A percentile compares a stretch with the other conserved stretches of the same genome.
Evolutionary conservation across 2,329 filamentous ascomycete genomes (phyloP).

Genomic region (Penicillium sp.): DNA sequence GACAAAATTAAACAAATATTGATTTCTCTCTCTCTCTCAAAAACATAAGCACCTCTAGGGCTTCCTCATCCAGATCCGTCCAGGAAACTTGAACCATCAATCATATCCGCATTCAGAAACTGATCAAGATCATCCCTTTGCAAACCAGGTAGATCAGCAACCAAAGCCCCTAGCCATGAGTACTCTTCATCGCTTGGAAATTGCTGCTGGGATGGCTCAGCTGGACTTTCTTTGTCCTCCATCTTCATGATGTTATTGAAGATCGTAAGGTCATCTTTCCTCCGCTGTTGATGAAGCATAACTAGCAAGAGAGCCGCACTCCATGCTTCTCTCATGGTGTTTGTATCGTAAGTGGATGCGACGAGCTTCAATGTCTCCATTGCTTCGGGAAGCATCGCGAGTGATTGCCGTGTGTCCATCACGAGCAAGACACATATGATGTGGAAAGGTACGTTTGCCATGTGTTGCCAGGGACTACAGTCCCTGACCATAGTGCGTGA

Average conservation of each 20-base stretch:
- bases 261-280: conserved; percentile 39
- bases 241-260: conserved; percentile 34
- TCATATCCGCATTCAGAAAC: conserved; percentile 36
- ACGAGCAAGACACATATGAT: conserved; percentile 56
- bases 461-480: conserved; percentile 57
- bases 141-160: conserved; percentile 44
- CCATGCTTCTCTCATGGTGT: conserved; percentile 52
- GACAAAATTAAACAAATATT: not conserved
- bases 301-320: conserved; percentile 54
- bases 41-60: not conserved
- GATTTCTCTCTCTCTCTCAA: not conserved
- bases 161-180: conserved; percentile 43
- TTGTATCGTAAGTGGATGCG: conserved; percentile 45
- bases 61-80: not conserved
- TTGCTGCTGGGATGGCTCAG: conserved; percentile 12
- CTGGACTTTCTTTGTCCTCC: conserved; percentile 17
- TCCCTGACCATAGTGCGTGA: conserved; percentile 47
- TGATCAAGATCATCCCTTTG: conserved; percentile 45
- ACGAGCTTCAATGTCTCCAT: conserved; percentile 50
- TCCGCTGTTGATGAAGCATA: conserved; percentile 50
- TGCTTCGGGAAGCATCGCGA: conserved; percentile 51
- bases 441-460: conserved; percentile 60
- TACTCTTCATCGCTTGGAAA: conserved; percentile 32
- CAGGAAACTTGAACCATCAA: conserved; percentile 14
- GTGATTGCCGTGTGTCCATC: conserved; percentile 52